Conservation (phyloP, 2,329 filamentous ascomycete species). For the Verticillium dahliae region DNA sequence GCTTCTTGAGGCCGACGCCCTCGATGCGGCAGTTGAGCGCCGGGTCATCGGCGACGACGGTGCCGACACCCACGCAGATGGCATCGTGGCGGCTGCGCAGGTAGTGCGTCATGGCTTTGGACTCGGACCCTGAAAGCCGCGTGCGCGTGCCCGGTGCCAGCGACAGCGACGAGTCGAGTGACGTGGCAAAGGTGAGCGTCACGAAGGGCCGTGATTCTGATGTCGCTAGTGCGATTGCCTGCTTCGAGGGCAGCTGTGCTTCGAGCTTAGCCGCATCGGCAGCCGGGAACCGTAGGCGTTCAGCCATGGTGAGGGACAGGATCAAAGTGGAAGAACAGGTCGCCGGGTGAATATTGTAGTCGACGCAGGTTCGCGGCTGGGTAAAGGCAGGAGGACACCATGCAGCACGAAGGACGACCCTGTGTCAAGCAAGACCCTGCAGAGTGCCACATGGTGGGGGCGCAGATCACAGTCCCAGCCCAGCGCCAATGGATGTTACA, state of each 20-base stretch:
- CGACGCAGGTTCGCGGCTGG: no score
- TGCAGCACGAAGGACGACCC: no score
- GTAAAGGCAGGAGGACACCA: no score
- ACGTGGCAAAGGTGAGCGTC: constrained; percentile 86
- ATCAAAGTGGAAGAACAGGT: not conserved
- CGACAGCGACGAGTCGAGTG: constrained; percentile 75
- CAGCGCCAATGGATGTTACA: no score
- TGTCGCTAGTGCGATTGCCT: constrained; percentile 3
- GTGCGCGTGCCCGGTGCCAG: constrained; percentile 76
- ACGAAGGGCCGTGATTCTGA: constrained; percentile 38
- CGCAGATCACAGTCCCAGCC: no score
- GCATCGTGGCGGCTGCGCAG: constrained; percentile 76
- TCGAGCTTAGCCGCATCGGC: constrained; percentile 19
- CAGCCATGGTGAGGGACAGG: constrained; percentile 15
- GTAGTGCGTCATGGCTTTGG: constrained; percentile 91
- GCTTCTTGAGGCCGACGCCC: constrained; percentile 44
- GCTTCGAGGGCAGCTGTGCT: constrained; percentile 20
- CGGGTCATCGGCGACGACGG: constrained; percentile 78
- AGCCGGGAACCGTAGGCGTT: constrained; percentile 13
- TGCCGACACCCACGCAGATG: constrained; percentile 80
- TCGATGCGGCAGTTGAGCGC: constrained; percentile 74
- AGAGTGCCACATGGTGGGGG: no score
- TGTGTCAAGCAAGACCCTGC: no score
- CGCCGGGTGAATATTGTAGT: not conserved
- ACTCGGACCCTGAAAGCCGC: constrained; percentile 70